Base-by-base conservation (phyloP, 2,329 filamentous ascomycete species). In the Biscogniauxia mediterranea region DNA sequence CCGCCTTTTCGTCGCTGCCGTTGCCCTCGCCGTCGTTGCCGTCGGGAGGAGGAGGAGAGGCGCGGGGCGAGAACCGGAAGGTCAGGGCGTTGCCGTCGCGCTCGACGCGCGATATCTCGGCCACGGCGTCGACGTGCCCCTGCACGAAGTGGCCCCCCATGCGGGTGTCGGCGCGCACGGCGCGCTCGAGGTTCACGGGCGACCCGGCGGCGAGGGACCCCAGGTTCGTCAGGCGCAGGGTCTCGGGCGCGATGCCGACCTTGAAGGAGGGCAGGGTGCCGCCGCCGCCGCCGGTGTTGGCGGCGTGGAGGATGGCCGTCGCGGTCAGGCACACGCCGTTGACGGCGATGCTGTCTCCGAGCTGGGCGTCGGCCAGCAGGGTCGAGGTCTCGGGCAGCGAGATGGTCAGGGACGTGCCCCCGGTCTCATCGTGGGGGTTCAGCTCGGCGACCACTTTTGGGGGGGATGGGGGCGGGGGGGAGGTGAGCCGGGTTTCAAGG, bases 71-170 rank as follows among this genome's bases (percentile, higher is more conserved):
- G 76, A 99, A 88, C 46, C 94, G 86, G 76, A 98, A 90, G 0
- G 92, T 96, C 63, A 96, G 77, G 6, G 95, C 92, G 78, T 98
- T 97, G 60, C 94, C 93, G 76, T 99, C 95, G 2, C 89, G 87
- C 19, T 84, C 88, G 42, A 90, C 85, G 52, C 85, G 84, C 49
- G 89, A 73, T 63, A 99, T 90, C 52, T 84, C 85, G 0, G 94
- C 95, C 49, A 89, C 87, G 11, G 92, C 94, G 77, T 99, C 96
- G 63, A 99, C 94, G 76, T 99, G 95, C 50, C 95, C 95, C 79
- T 99, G 96, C 32, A 98, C 94, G 71, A 98, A 97, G 79, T 99
- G 95, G 0, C 95, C 95, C 54, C 96, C 95, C 92, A 99, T 98
- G 59, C 95, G 91, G 53, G 94, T 97, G 70, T 90, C 86, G 4